Conservation (phyloP, 2,329 filamentous ascomycete genomes). For the Aspergillus aculeatinus region DNA sequence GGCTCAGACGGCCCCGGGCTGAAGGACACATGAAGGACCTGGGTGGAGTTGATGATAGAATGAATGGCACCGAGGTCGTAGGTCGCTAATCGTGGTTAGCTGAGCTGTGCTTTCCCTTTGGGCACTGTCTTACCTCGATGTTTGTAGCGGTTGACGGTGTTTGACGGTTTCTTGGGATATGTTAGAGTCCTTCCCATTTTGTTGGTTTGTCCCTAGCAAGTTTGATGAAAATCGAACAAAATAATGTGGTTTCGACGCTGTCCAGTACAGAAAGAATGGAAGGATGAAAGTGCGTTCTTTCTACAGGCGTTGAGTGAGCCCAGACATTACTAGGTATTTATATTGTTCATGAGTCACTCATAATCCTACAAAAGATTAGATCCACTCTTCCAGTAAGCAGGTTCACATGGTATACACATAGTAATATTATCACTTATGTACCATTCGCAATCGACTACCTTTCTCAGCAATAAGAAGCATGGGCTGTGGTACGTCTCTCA, state of each 20-base stretch:
- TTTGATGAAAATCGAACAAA: not conserved
- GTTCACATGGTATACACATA: not conserved
- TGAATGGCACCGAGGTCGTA: conserved; percentile 76
- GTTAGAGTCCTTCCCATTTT: conserved; percentile 45
- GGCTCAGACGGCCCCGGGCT: conserved; percentile 59
- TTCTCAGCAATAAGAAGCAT: not conserved
- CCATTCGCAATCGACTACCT: not conserved
- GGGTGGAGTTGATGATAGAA: conserved; percentile 69
- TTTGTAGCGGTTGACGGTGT: conserved; percentile 67
- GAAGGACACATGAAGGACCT: conserved; percentile 79
- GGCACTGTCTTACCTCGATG: conserved; percentile 54
- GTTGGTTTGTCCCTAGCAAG: too few relatives aligned
- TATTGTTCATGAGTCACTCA: not conserved
- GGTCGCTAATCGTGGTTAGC: conserved; percentile 50
- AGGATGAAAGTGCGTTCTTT: not conserved
- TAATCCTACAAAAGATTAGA: not conserved
- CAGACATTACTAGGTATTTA: too few relatives aligned
- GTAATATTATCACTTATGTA: not conserved
- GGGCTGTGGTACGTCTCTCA: not conserved
- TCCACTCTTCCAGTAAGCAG: too few relatives aligned
- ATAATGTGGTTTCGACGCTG: too few relatives aligned
- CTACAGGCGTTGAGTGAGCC: not conserved
- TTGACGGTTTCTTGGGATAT: conserved; percentile 64
- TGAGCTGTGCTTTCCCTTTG: not conserved
- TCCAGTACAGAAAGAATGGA: too few relatives aligned